Percentiles rank a stretch among this genome's conserved stretches.
These are phyloP conservation scores for Aurantiochytrium sp. DNA, from an alignment of 108 stramenopile species.

Conservation along the genomic window DNA sequence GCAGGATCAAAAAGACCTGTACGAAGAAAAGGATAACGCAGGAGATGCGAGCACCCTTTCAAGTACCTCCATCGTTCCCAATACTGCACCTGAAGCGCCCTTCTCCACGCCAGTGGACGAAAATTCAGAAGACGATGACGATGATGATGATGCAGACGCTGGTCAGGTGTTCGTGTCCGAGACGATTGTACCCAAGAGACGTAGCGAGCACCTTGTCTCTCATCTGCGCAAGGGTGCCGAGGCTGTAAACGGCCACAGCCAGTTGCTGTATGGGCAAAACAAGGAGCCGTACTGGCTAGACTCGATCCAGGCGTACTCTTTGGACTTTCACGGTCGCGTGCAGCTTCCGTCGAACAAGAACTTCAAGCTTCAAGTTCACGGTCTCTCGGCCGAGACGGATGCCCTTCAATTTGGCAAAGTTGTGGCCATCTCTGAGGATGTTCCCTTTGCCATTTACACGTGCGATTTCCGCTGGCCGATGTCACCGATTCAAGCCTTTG, in stretches of 20 bases:
- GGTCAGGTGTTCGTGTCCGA: neutral
- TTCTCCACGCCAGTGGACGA: neutral
- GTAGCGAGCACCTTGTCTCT: neutral
- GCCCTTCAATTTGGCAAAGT: neutral
- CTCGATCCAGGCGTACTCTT: neutral
- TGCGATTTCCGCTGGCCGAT: neutral
- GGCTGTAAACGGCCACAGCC: neutral
- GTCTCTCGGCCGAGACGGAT: neutral
- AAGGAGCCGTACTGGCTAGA: constrained; percentile 7
- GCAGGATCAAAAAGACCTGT: neutral
- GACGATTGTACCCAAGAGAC: neutral
- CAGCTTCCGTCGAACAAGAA: neutral
- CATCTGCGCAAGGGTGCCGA: neutral
- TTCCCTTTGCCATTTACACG: neutral
- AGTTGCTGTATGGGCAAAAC: neutral
- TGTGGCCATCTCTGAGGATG: neutral
- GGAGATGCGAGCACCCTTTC: too few species aligned
- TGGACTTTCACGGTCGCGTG: neutral
- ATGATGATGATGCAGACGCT: neutral
- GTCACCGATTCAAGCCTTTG: neutral
- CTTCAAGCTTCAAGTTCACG: neutral
- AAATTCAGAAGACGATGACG: neutral
- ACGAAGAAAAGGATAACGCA: too few species aligned
- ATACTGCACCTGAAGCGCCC: too few species aligned
- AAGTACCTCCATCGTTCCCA: too few species aligned